Evolutionary conservation across 495 filamentous ascomycete species (phyloP).

Genomic region (Annulohypoxylon nitens): DNA sequence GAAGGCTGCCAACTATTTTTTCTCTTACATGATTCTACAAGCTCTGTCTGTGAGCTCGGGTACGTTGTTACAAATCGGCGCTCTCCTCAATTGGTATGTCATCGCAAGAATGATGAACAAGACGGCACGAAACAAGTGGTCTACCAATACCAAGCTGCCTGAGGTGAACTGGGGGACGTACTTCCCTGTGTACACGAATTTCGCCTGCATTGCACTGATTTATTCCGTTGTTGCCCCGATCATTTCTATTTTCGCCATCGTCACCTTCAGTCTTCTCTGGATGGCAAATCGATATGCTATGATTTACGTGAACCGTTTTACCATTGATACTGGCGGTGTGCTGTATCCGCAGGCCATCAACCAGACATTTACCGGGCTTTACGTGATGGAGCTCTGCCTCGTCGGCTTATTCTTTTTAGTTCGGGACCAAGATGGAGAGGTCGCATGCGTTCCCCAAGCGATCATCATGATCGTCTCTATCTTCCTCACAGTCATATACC

Average conservation of each 20-base stretch:
- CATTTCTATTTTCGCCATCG: slow-evolving; percentile 92
- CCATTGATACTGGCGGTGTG: slow-evolving; percentile 91
- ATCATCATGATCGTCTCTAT: slow-evolving; percentile 88
- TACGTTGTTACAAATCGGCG: slow-evolving; percentile 86
- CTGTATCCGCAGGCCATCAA: slow-evolving; percentile 95
- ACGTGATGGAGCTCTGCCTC: slow-evolving; percentile 92
- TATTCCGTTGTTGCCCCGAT: slow-evolving; percentile 92
- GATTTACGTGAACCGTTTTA: slow-evolving; percentile 93
- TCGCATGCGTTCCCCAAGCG: slow-evolving; percentile 81
- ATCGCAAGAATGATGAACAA: slow-evolving; percentile 81
- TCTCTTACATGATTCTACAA: slow-evolving; percentile 97
- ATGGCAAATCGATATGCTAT: slow-evolving; percentile 96
- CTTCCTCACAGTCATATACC: slow-evolving; percentile 80
- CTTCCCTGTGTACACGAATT: slow-evolving; percentile 95
- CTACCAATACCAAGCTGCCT: slow-evolving; percentile 81
- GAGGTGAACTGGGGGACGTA: slow-evolving; percentile 91
- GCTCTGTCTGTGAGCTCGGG: slow-evolving; percentile 91
- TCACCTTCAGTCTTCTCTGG: slow-evolving; percentile 96
- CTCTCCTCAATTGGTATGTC: slow-evolving; percentile 83
- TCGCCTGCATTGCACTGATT: slow-evolving; percentile 93
- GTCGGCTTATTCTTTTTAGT: slow-evolving; percentile 94
- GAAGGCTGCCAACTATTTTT: slow-evolving; percentile 95
- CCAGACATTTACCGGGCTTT: slow-evolving; percentile 94
- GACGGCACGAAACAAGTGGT: slow-evolving; percentile 91
- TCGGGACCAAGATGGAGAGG: slow-evolving; percentile 67